Conservation (phyloP, 768 basidiomycete genomes). For the Cystobasidiopsis lactophilus region DNA sequence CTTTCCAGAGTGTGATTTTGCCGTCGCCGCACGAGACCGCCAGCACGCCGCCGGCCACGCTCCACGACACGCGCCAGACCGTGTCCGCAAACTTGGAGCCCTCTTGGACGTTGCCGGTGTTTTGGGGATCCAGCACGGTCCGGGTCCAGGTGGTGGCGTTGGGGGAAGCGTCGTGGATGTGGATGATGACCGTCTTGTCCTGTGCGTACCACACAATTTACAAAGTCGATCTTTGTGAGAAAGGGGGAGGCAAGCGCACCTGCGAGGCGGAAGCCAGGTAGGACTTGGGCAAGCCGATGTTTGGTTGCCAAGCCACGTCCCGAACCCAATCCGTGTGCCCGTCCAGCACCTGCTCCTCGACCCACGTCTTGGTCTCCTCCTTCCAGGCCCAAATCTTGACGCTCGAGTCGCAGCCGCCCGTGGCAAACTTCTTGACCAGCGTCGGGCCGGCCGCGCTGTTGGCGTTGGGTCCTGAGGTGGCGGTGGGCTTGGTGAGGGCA, state of each 20-base stretch:
- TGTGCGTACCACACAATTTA: constrained; percentile 14
- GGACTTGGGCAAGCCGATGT: constrained; percentile 76
- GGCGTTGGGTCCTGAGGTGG: constrained; percentile 33
- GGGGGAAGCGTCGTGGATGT: constrained; percentile 60
- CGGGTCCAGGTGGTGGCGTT: constrained; percentile 44
- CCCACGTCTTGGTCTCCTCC: constrained; percentile 70
- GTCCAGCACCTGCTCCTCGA: constrained; percentile 61
- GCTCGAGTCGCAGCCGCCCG: constrained; percentile 86
- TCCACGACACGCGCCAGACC: constrained; percentile 98
- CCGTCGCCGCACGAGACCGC: constrained; percentile 91
- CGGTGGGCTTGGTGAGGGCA: constrained; percentile 10
- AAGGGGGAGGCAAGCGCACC: constrained; percentile 25
- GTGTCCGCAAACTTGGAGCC: constrained; percentile 71
- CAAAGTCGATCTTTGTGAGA: not conserved
- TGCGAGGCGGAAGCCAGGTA: constrained; percentile 94
- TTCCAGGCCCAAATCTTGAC: constrained; percentile 81
- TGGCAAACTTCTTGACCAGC: constrained; percentile 57
- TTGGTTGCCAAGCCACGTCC: constrained; percentile 97
- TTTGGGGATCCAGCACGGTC: constrained; percentile 48
- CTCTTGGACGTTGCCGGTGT: constrained; percentile 26
- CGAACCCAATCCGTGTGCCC: constrained; percentile 95
- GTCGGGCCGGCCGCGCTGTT: constrained; percentile 23
- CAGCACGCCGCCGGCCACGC: constrained; percentile 79
- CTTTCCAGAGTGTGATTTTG: constrained; percentile 96
- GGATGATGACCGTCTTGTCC: constrained; percentile 73